phyloP scores from a whole-genome alignment of 1,284 basidiomycete genomes.

The Trichosporon sp. region DNA sequence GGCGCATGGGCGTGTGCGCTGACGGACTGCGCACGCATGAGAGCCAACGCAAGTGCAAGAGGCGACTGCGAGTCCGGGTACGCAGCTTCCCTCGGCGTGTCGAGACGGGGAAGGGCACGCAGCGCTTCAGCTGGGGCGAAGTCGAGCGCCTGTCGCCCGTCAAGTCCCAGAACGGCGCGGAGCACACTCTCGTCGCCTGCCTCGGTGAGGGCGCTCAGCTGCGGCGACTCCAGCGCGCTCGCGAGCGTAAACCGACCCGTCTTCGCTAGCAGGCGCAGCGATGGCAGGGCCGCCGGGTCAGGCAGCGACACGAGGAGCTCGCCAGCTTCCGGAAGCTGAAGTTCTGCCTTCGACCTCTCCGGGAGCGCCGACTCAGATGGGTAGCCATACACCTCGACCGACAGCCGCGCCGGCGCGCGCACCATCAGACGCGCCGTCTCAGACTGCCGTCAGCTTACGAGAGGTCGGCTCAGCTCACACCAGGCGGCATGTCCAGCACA shows the following conservation, averaged over 20 bases:
- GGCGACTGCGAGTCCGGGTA: conserved; percentile 7
- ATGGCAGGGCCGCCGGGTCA: not conserved
- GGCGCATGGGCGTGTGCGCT: conserved; percentile 11
- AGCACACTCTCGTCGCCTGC: not conserved
- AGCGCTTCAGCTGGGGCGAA: not conserved
- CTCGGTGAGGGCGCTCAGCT: not conserved
- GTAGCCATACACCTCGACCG: not conserved
- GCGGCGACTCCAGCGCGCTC: not conserved
- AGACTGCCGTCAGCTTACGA: not conserved
- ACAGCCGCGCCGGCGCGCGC: not conserved
- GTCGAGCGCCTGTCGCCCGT: not conserved
- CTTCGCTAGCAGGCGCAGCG: not conserved
- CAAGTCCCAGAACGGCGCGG: not conserved
- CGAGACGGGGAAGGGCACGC: not conserved
- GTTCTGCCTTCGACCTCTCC: not conserved
- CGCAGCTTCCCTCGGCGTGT: not conserved
- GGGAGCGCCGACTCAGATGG: not conserved
- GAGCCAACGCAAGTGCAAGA: not conserved
- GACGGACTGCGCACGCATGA: conserved; percentile 3
- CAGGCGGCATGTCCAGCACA: not conserved
- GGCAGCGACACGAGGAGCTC: not conserved
- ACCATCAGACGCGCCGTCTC: not conserved
- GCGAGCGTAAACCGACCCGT: not conserved
- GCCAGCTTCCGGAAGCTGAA: not conserved
- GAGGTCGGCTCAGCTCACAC: not conserved